Evolutionary conservation across 441 rosid genomes (phyloP).

Genomic region (Bocquillonia castaneifolia): DNA sequence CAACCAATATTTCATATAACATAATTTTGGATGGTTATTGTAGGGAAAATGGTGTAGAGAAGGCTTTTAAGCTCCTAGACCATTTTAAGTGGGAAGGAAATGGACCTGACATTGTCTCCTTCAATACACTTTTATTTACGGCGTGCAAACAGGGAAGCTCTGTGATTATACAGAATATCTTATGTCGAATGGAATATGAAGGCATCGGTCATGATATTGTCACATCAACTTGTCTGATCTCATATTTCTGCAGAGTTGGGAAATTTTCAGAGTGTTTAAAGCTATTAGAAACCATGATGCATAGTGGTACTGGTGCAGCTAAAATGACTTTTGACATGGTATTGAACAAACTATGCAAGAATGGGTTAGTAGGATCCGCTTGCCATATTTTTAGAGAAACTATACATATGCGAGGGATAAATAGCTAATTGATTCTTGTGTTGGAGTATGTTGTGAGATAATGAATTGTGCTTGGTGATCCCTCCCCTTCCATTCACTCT

Average conservation of each 20-base stretch:
- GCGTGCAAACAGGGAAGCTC: constrained; percentile 32
- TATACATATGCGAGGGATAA: not conserved
- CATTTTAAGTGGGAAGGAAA: constrained; percentile 30
- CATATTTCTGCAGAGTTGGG: constrained; percentile 26
- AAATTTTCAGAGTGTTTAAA: constrained; percentile 26
- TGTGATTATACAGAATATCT: constrained; percentile 23
- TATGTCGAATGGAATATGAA: constrained; percentile 27
- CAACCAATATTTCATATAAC: constrained; percentile 35
- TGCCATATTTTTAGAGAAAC: constrained; percentile 9
- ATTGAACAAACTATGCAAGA: constrained; percentile 38
- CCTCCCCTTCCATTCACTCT: not conserved
- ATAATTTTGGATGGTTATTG: constrained; percentile 35
- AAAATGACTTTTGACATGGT: constrained; percentile 25
- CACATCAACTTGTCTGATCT: constrained; percentile 31
- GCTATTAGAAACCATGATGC: constrained; percentile 29
- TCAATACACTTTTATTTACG: constrained; percentile 32
- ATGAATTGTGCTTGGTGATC: not conserved
- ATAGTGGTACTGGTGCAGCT: constrained; percentile 23
- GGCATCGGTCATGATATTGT: constrained; percentile 25
- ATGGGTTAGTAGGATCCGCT: constrained; percentile 25
- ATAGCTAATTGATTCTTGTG: not conserved
- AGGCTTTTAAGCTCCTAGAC: constrained; percentile 31
- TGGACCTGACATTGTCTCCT: constrained; percentile 37
- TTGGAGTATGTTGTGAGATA: not conserved
- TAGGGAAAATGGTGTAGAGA: constrained; percentile 27